Evolutionary conservation across 306 rosid genomes (phyloP).

Genomic region (Inga laurina): DNA sequence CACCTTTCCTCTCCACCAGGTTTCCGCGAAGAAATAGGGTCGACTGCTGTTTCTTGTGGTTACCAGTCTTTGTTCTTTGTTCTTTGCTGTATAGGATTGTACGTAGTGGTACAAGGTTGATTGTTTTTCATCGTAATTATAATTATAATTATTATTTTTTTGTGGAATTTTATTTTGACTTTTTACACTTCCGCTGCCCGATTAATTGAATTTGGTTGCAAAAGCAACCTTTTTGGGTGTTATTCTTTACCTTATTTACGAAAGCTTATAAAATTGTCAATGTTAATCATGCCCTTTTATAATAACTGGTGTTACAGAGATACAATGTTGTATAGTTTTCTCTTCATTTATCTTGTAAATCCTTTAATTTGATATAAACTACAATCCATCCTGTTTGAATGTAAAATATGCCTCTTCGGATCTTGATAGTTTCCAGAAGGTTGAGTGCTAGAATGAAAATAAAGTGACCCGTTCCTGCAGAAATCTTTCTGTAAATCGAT

Average conservation of each 20-base stretch:
- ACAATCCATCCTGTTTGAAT: slow-evolving; percentile 10
- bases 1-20: slow-evolving; percentile 81
- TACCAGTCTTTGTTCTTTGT: slow-evolving; percentile 39
- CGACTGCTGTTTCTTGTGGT: slow-evolving; percentile 42
- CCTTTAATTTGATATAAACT: slow-evolving; percentile 16
- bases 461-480: neutral
- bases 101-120: slow-evolving; percentile 65
- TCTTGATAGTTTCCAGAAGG: neutral
- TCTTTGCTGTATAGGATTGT: slow-evolving; percentile 77
- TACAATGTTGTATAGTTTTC: slow-evolving; percentile 25
- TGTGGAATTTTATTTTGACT: slow-evolving; percentile 48
- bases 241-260: slow-evolving; percentile 11
- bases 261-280: slow-evolving; percentile 32
- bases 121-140: slow-evolving; percentile 40
- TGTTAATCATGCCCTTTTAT: slow-evolving; percentile 42
- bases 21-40: slow-evolving; percentile 49
- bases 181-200: slow-evolving; percentile 46
- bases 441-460: neutral
- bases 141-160: slow-evolving; percentile 16
- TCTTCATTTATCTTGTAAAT: slow-evolving; percentile 28
- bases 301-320: slow-evolving; percentile 42
- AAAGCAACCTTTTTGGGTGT: slow-evolving; percentile 45
- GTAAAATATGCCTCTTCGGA: slow-evolving; percentile 10
- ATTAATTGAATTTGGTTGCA: slow-evolving; percentile 60
- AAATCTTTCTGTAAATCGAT: neutral